phyloP scores from a whole-genome alignment of 306 rosid species.

The Prunus mume region DNA sequence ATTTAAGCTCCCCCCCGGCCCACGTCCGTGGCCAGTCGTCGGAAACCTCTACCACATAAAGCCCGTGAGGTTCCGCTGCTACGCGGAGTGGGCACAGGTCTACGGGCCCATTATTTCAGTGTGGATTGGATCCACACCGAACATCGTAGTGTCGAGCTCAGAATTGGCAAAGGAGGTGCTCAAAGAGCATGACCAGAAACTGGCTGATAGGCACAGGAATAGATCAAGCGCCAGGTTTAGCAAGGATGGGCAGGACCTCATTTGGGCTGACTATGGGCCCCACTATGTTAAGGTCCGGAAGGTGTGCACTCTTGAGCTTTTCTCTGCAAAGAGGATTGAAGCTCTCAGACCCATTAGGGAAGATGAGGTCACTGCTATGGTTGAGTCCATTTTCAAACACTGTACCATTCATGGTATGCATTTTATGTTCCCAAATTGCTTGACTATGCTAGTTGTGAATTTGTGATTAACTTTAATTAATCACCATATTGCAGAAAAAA shows the following conservation, averaged over 20 bases:
- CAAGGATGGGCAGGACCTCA: slow-evolving; percentile 71
- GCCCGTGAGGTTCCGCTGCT: slow-evolving; percentile 85
- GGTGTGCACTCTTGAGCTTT: slow-evolving; percentile 84
- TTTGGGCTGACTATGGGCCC: slow-evolving; percentile 93
- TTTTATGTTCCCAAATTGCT: no score
- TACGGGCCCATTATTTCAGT: slow-evolving; percentile 86
- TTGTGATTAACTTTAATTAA: no score
- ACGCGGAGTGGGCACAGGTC: slow-evolving; percentile 64
- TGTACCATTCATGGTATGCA: slow-evolving; percentile 47
- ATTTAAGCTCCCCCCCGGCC: slow-evolving; percentile 83
- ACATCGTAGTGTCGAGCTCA: slow-evolving; percentile 68
- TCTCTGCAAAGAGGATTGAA: slow-evolving; percentile 64
- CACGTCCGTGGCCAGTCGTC: slow-evolving; percentile 68
- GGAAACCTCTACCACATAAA: slow-evolving; percentile 83
- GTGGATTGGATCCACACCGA: slow-evolving; percentile 71
- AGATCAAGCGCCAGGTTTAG: slow-evolving; percentile 72
- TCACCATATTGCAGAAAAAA: slow-evolving; percentile 25
- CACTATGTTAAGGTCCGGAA: slow-evolving; percentile 91
- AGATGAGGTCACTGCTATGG: slow-evolving; percentile 89
- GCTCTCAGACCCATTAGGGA: slow-evolving; percentile 73
- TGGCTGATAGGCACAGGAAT: slow-evolving; percentile 66
- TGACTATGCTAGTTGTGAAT: no score
- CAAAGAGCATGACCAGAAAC: slow-evolving; percentile 67
- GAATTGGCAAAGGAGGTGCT: slow-evolving; percentile 66
- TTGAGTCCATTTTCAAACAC: slow-evolving; percentile 58